Base-by-base conservation (phyloP, 176 grass and related monocot species). In the Coix lacrymajobi region DNA sequence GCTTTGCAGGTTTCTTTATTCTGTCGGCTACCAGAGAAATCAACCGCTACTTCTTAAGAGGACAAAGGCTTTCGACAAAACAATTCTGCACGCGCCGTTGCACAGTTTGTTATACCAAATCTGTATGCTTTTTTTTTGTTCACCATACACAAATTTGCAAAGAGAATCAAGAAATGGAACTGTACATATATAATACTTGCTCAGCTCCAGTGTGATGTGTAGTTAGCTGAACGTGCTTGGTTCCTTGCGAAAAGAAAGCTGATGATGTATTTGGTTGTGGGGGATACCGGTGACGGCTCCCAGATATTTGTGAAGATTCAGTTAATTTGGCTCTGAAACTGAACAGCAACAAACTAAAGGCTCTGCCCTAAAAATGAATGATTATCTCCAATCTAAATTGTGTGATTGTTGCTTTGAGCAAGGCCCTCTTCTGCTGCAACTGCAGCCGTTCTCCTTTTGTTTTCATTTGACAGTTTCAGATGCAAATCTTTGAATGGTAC, bases 111-210 rank as follows among this genome's bases (percentile, higher is more conserved):
- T 78, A 31, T 39, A 83, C 32, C 45, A 68, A 74, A 75, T 67
- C 80, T 34, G 68, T 79, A 60, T 69, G 62, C 2, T 7, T 52
- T 62, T 62, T 71, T 51, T 69, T 83, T 83, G 79, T 86, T 46
- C 60, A 63, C 79, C 60, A 48, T 61, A 79, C 79, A 67, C 12
- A 9, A 30, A 87, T 43, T 19, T 79, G 67, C 40, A 87, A 70
- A 63, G 61, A 75, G 61, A 51, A 67, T 62, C 57, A 73, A 74
- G 67, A 66, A 33, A 79, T 69, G 79, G 15, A 87, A 75, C 11
- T 90, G 88, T 87, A 83, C 62, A 90, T 87, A 83, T 51, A 90
- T 90, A 87, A 75, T 75, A 79, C 75, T 85, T 54, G 57, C 72
- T 83, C 73, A 43, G 57, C 72, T 83, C 73, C 75, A 58, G 22